Evolutionary conservation across 2,329 filamentous ascomycete species (phyloP).

Genomic region (Knoxdaviesia proteae): DNA sequence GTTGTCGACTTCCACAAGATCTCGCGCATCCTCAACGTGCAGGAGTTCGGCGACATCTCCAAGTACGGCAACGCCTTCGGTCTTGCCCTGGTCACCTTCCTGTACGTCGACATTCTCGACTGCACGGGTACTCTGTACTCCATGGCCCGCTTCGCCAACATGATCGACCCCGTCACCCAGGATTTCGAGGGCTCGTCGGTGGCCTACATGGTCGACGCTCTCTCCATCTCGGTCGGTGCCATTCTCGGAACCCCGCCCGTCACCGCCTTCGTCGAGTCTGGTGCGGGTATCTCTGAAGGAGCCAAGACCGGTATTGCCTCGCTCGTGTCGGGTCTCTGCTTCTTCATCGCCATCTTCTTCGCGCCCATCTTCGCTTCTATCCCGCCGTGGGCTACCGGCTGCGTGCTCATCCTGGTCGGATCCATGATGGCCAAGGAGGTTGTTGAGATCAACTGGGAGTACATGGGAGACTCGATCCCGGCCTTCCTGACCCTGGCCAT

Average conservation of each 20-base stretch:
- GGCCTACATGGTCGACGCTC: slow-evolving; percentile 53
- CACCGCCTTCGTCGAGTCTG: slow-evolving; percentile 57
- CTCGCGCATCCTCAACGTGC: slow-evolving; percentile 42
- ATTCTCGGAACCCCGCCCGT: slow-evolving; percentile 51
- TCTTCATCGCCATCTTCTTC: slow-evolving; percentile 53
- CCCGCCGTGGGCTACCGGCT: slow-evolving; percentile 64
- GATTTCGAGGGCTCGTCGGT: slow-evolving; percentile 74
- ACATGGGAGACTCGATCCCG: slow-evolving; percentile 65
- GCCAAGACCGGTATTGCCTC: slow-evolving; percentile 54
- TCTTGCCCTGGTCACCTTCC: slow-evolving; percentile 57
- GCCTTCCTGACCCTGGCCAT: slow-evolving; percentile 67
- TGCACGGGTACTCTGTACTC: slow-evolving; percentile 60
- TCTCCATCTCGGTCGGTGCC: slow-evolving; percentile 49
- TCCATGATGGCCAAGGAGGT: slow-evolving; percentile 66
- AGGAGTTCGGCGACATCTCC: slow-evolving; percentile 47
- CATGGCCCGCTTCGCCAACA: slow-evolving; percentile 58
- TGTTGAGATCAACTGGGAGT: slow-evolving; percentile 73
- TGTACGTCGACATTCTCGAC: slow-evolving; percentile 65
- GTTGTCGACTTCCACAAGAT: slow-evolving; percentile 74
- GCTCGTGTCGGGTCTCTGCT: slow-evolving; percentile 47
- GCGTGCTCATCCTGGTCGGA: slow-evolving; percentile 74
- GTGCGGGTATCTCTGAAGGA: slow-evolving; percentile 56
- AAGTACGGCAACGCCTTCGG: slow-evolving; percentile 57
- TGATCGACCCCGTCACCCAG: slow-evolving; percentile 42
- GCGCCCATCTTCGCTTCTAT: slow-evolving; percentile 59